These are phyloP conservation scores for Rhodosorus marinus DNA, from an alignment of 23 red algal species.

Conservation along the genomic window DNA sequence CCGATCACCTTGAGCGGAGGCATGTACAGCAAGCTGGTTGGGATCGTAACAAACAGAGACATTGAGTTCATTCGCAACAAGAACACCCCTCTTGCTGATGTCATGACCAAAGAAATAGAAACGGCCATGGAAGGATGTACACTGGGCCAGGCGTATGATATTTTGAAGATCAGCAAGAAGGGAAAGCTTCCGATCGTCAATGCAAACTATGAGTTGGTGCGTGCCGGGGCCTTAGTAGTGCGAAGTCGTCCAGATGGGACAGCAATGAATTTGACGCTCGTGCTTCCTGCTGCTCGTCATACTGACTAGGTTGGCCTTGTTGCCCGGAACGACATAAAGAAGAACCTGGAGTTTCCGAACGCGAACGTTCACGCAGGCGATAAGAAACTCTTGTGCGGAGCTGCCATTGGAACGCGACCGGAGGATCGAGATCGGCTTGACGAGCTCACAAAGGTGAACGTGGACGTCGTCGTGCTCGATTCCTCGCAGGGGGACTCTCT, in stretches of 20 bases:
- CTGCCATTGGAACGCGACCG: slow-evolving; percentile 71
- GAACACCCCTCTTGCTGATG: slow-evolving; percentile 30
- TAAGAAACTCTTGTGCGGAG: slow-evolving; percentile 76
- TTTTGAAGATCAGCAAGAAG: slow-evolving; percentile 93
- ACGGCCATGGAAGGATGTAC: slow-evolving; percentile 78
- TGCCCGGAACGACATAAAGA: slow-evolving; percentile 83
- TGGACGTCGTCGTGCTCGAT: slow-evolving; percentile 81
- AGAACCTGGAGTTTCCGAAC: slow-evolving; percentile 84
- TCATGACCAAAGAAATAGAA: slow-evolving; percentile 88
- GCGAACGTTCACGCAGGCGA: slow-evolving; percentile 46
- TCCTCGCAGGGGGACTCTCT: slow-evolving; percentile 97
- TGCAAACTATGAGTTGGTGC: slow-evolving; percentile 37
- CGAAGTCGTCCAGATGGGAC: no score
- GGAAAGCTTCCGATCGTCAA: slow-evolving; percentile 97
- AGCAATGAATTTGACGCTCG: no score
- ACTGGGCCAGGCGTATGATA: slow-evolving; percentile 80
- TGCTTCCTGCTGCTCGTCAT: no score
- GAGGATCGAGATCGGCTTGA: slow-evolving; percentile 86
- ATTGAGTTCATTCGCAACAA: slow-evolving; percentile 90
- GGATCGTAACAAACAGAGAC: slow-evolving; percentile 95
- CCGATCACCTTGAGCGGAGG: slow-evolving; percentile 75
- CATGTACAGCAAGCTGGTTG: slow-evolving; percentile 79
- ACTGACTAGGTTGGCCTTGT: slow-evolving; percentile 96
- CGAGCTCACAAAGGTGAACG: slow-evolving; percentile 61
- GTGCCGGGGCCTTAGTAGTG: no score